A percentile compares a stretch with the other conserved stretches of the same genome.
Conservation (phyloP, 2,329 filamentous ascomycete genomes). For the Ilyonectria mors-panacis region DNA sequence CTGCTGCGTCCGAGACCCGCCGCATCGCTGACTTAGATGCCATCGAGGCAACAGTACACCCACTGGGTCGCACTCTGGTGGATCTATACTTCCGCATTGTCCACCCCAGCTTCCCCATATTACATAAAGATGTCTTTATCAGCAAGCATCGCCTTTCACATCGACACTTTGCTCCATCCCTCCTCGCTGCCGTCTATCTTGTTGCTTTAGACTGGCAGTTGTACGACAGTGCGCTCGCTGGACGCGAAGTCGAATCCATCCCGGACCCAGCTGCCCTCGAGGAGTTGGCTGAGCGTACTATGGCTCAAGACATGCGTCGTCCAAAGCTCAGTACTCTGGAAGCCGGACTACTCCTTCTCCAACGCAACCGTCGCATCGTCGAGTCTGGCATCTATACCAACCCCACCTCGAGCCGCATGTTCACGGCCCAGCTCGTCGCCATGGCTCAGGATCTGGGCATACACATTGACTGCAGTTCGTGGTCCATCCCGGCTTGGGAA, state of each 20-base stretch:
- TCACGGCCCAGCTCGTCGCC: conserved; percentile 68
- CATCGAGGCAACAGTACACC: conserved; percentile 74
- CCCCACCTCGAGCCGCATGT: conserved; percentile 57
- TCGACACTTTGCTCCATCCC: conserved; percentile 70
- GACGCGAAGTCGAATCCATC: conserved; percentile 49
- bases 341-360: conserved; percentile 68
- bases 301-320: conserved; percentile 63
- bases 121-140: conserved; percentile 74
- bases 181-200: conserved; percentile 73
- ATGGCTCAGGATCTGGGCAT: conserved; percentile 72
- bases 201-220: conserved; percentile 74
- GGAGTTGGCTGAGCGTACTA: conserved; percentile 58
- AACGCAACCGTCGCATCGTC: conserved; percentile 60
- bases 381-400: conserved; percentile 42
- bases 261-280: conserved; percentile 54
- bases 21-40: conserved; percentile 59
- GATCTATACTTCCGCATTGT: conserved; percentile 77
- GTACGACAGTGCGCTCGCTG: conserved; percentile 67
- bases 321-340: conserved; percentile 71
- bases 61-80: conserved; percentile 74
- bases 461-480: conserved; percentile 73
- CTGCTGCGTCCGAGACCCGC: conserved; percentile 57
- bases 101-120: conserved; percentile 71
- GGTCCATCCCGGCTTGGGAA: conserved; percentile 76
- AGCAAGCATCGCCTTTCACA: conserved; percentile 73